Conservation (phyloP, 257 asterid species). For the Petunia axillaris region DNA sequence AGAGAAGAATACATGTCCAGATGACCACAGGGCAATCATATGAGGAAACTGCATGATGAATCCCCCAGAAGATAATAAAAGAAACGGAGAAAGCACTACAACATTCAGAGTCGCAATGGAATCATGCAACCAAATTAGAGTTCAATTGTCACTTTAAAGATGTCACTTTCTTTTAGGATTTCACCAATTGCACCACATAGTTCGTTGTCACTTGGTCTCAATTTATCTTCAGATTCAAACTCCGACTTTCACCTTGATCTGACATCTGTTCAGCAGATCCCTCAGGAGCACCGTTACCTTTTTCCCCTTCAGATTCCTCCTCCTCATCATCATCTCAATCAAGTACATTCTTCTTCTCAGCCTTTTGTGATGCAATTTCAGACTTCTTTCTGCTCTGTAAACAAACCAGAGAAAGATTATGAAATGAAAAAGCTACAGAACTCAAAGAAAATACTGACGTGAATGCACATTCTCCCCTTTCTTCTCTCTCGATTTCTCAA, state of each 20-base stretch:
- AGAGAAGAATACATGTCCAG: background rate
- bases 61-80: too few relatives aligned
- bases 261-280: slow-evolving; percentile 67
- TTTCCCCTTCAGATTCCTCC: slow-evolving; percentile 40
- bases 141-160: slow-evolving; percentile 46
- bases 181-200: slow-evolving; percentile 42
- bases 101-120: background rate
- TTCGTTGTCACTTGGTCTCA: slow-evolving; percentile 39
- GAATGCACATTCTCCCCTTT: too few relatives aligned
- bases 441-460: background rate
- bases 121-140: background rate
- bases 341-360: slow-evolving; percentile 47
- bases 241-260: slow-evolving; percentile 59
- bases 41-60: too few relatives aligned
- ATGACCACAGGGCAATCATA: background rate
- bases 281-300: slow-evolving; percentile 50
- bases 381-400: slow-evolving; percentile 53
- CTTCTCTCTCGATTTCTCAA: too few relatives aligned
- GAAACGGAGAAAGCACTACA: background rate
- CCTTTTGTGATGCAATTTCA: slow-evolving; percentile 49
- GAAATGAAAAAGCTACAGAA: slow-evolving; percentile 7
- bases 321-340: slow-evolving; percentile 57
- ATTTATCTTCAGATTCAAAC: slow-evolving; percentile 46
- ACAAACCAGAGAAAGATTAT: slow-evolving; percentile 23
- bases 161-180: slow-evolving; percentile 45